Evolutionary conservation across 805 yeast species (phyloP).

Genomic region (Saccharomycopsis vini): DNA sequence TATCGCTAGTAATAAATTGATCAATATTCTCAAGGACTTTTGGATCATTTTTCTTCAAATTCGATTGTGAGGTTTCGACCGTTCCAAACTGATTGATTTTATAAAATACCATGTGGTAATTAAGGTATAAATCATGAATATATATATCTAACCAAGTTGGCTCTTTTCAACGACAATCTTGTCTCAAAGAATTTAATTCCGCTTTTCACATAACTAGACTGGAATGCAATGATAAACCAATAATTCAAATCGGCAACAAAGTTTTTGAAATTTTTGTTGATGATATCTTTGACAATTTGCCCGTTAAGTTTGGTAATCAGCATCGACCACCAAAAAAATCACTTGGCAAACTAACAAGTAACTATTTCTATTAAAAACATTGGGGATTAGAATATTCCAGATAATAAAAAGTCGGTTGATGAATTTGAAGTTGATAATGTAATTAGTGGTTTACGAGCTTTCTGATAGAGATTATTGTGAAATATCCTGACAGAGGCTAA

Average conservation of each 20-base stretch:
- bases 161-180: slow-evolving; percentile 70
- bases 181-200: slow-evolving; percentile 76
- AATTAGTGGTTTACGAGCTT: slow-evolving; percentile 1
- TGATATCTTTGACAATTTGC: slow-evolving; percentile 80
- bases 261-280: slow-evolving; percentile 70
- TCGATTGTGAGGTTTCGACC: neutral
- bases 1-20: slow-evolving; percentile 78
- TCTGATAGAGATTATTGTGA: neutral
- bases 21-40: slow-evolving; percentile 59
- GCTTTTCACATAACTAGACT: slow-evolving; percentile 87
- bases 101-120: slow-evolving; percentile 72
- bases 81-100: slow-evolving; percentile 55
- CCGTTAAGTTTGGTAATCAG: slow-evolving; percentile 87
- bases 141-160: slow-evolving; percentile 75
- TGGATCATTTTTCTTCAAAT: neutral
- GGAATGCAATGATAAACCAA: slow-evolving; percentile 87
- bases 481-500: neutral
- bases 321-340: slow-evolving; percentile 61
- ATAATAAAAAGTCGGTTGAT: slow-evolving; percentile 64
- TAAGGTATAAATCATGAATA: slow-evolving; percentile 83
- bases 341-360: slow-evolving; percentile 61
- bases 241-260: slow-evolving; percentile 69
- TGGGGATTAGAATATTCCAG: slow-evolving; percentile 75
- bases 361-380: slow-evolving; percentile 56
- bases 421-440: slow-evolving; percentile 46